A percentile compares a stretch with the other conserved stretches of the same genome.
phyloP scores from a whole-genome alignment of 208 protist species.

The Acanthamoeba rhysodes region DNA sequence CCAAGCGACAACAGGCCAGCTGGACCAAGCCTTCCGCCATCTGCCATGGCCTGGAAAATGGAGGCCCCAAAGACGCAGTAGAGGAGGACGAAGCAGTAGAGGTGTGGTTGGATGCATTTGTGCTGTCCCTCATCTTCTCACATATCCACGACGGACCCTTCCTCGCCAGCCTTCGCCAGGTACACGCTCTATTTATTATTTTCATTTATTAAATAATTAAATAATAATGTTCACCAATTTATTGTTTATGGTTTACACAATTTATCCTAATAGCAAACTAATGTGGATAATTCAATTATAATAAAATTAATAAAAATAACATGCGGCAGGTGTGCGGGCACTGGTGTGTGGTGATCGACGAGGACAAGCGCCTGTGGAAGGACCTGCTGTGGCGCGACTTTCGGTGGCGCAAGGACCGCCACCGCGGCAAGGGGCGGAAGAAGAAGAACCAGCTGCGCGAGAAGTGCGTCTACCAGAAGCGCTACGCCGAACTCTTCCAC shows the following conservation, averaged over 20 bases:
- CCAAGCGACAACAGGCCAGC: too few relatives aligned
- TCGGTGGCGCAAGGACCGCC: background rate
- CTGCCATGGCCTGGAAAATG: too few relatives aligned
- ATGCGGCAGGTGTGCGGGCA: background rate
- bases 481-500: background rate
- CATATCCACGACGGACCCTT: background rate
- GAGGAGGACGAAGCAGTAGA: background rate
- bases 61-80: too few relatives aligned
- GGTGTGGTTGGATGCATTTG: background rate
- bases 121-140: slow-evolving; percentile 6
- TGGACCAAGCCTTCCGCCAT: too few relatives aligned
- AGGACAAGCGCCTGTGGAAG: slow-evolving; percentile 54
- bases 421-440: background rate
- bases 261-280: too few relatives aligned
- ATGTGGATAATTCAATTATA: too few relatives aligned
- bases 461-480: background rate
- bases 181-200: background rate
- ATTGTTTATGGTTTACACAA: too few relatives aligned
- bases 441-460: background rate
- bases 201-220: too few relatives aligned
- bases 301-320: too few relatives aligned
- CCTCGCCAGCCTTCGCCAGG: background rate
- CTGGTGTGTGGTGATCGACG: background rate
- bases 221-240: too few relatives aligned
- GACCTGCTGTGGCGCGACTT: background rate